Conservation (phyloP, 805 yeast species). For the Saturnispora kantuleensis region DNA sequence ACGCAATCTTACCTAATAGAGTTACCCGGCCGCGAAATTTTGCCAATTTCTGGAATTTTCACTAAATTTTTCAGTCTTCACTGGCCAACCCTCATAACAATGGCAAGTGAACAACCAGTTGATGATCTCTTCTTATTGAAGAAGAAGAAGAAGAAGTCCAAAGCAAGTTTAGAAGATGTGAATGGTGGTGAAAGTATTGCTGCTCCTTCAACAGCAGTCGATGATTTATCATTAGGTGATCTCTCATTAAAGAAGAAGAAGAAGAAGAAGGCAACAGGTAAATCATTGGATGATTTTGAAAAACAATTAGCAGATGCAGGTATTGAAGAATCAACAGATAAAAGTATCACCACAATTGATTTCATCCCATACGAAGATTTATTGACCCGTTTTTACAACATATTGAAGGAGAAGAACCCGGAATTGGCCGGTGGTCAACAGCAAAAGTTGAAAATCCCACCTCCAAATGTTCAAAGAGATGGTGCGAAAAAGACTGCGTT, state of each 20-base stretch:
- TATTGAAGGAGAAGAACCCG: slow-evolving; percentile 89
- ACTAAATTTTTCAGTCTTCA: background rate
- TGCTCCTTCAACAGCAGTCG: slow-evolving; percentile 25
- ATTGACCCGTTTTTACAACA: slow-evolving; percentile 74
- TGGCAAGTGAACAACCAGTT: no score
- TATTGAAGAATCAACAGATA: slow-evolving; percentile 39
- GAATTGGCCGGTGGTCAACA: slow-evolving; percentile 96
- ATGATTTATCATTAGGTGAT: slow-evolving; percentile 50
- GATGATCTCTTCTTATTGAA: slow-evolving; percentile 69
- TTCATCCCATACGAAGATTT: slow-evolving; percentile 62
- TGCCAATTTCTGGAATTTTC: background rate
- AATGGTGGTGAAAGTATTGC: slow-evolving; percentile 31
- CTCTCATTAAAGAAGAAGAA: slow-evolving; percentile 61
- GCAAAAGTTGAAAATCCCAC: slow-evolving; percentile 93
- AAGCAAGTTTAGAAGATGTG: slow-evolving; percentile 27
- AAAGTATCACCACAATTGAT: slow-evolving; percentile 33
- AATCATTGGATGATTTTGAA: slow-evolving; percentile 73
- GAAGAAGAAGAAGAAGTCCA: slow-evolving; percentile 59
- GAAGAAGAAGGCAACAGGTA: slow-evolving; percentile 73
- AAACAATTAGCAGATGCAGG: slow-evolving; percentile 88
- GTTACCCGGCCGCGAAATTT: slow-evolving; percentile 1
- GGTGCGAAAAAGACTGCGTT: slow-evolving; percentile 94
- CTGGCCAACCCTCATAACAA: no score
- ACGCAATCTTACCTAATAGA: background rate
- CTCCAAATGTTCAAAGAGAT: slow-evolving; percentile 94